phyloP scores from a whole-genome alignment of 169 alveolate genomes.

The Amoebophrya sp. region DNA sequence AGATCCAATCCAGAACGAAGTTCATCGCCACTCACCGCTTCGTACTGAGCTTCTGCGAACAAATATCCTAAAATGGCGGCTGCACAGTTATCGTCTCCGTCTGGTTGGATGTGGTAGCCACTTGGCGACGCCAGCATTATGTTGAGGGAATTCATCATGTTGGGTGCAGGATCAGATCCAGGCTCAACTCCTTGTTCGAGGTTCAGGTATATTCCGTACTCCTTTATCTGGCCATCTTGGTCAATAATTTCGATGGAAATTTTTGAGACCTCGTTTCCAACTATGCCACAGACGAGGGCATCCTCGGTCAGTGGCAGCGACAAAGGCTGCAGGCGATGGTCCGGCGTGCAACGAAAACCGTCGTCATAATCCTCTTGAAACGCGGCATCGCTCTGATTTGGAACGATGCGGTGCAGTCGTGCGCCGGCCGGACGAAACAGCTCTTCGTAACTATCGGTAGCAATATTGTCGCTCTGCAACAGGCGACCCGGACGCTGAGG shows the following conservation, averaged over 20 bases:
- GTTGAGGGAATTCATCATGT: no score
- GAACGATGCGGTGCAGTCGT: not conserved
- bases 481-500: not conserved
- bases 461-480: not conserved
- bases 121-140: no score
- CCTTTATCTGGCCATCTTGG: not conserved
- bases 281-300: not conserved
- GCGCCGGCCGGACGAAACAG: no score
- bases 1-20: not conserved
- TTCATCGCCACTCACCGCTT: not conserved
- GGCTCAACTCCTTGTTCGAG: no score
- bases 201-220: no score
- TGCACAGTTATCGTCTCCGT: no score
- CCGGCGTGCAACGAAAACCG: not conserved
- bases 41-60: not conserved
- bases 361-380: not conserved
- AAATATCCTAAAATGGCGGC: not conserved
- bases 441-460: no score
- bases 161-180: no score
- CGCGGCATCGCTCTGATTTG: not conserved
- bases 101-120: no score
- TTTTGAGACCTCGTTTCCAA: not conserved
- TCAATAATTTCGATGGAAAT: not conserved
- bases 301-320: not conserved
- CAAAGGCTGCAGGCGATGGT: not conserved